Conservation (phyloP, 805 yeast genomes). For the Blastobotrys peoriensis region DNA sequence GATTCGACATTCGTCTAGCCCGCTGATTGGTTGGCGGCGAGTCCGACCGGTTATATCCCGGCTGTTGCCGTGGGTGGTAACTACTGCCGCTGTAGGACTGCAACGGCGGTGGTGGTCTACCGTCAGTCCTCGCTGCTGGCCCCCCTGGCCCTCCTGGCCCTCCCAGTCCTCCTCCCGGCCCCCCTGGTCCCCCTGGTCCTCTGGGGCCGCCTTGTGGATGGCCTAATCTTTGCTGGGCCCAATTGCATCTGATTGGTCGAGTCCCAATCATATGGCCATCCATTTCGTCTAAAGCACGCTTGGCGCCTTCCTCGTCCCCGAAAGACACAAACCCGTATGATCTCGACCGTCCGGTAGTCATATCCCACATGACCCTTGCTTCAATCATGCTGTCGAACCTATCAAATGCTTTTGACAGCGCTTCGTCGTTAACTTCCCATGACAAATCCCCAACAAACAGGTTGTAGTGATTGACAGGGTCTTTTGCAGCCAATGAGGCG, state of each 20-base stretch:
- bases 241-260: slow-evolving; percentile 73
- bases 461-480: slow-evolving; percentile 48
- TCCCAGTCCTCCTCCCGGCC: not conserved
- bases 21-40: not conserved
- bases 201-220: slow-evolving; percentile 1
- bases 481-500: slow-evolving; percentile 58
- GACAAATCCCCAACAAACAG: slow-evolving; percentile 84
- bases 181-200: slow-evolving; percentile 5
- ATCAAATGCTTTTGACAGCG: slow-evolving; percentile 51
- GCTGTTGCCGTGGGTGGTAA: not conserved
- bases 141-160: slow-evolving; percentile 6
- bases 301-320: slow-evolving; percentile 60
- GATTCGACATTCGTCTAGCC: too few relatives aligned
- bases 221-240: slow-evolving; percentile 66
- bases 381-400: slow-evolving; percentile 58
- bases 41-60: not conserved
- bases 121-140: too few relatives aligned
- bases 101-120: not conserved
- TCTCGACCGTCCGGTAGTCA: slow-evolving; percentile 85
- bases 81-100: not conserved
- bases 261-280: slow-evolving; percentile 69
- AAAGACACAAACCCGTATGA: slow-evolving; percentile 91
- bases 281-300: slow-evolving; percentile 63
- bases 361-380: slow-evolving; percentile 96
- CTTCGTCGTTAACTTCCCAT: slow-evolving; percentile 75